A percentile compares a stretch with the other conserved stretches of the same genome.
Evolutionary conservation across 805 yeast species (phyloP).

Genomic region (Schwanniomyces polymorphus): DNA sequence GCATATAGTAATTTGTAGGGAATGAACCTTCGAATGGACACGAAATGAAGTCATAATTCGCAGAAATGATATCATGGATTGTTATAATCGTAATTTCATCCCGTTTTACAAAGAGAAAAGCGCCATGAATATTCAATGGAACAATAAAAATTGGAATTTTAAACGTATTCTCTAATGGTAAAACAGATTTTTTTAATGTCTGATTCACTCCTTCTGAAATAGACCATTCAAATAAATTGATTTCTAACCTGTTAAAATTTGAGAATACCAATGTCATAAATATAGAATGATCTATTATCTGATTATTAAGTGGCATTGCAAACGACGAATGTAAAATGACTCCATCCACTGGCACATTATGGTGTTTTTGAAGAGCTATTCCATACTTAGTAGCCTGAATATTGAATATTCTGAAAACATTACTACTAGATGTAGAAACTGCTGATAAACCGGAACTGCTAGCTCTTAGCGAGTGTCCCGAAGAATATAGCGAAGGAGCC

Average conservation of each 20-base stretch:
- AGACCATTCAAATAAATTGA: slow-evolving; percentile 43
- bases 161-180: slow-evolving; percentile 41
- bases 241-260: slow-evolving; percentile 30
- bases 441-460: slow-evolving; percentile 40
- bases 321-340: slow-evolving; percentile 43
- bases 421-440: slow-evolving; percentile 36
- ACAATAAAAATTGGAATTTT: slow-evolving; percentile 43
- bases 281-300: slow-evolving; percentile 26
- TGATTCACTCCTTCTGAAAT: slow-evolving; percentile 30
- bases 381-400: slow-evolving; percentile 38
- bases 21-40: slow-evolving; percentile 26
- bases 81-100: slow-evolving; percentile 34
- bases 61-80: slow-evolving; percentile 48
- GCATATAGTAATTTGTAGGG: slow-evolving; percentile 40
- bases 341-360: slow-evolving; percentile 43
- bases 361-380: slow-evolving; percentile 33
- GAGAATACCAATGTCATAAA: slow-evolving; percentile 39
- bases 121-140: slow-evolving; percentile 34
- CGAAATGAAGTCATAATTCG: slow-evolving; percentile 36
- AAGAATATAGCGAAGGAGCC: slow-evolving; percentile 14
- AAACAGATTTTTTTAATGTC: slow-evolving; percentile 31
- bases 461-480: slow-evolving; percentile 30
- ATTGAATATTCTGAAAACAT: slow-evolving; percentile 37
- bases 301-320: slow-evolving; percentile 31
- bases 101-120: slow-evolving; percentile 40